Conservation (phyloP, 2,329 filamentous ascomycete species). For the Thelonectria discophora region DNA sequence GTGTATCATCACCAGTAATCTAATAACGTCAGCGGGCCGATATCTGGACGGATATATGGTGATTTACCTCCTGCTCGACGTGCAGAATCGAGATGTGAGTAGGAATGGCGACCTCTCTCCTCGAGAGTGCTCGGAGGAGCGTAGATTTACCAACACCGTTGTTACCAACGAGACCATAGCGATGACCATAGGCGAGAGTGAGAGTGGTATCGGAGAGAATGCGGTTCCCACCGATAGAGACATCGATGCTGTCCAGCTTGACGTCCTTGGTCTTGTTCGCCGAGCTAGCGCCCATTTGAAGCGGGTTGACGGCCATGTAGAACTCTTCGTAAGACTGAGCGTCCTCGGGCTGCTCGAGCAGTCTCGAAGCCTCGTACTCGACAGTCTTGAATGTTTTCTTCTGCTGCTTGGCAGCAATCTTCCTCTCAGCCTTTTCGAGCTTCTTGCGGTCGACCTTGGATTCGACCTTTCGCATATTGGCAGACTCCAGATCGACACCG, state of each 20-base stretch:
- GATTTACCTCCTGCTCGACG: conserved; percentile 90
- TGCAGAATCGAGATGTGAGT: conserved; percentile 98
- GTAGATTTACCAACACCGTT: conserved; percentile 99
- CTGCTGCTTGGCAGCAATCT: conserved; percentile 97
- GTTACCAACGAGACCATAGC: conserved; percentile 97
- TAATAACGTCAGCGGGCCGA: conserved; percentile 48
- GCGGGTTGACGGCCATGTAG: conserved; percentile 98
- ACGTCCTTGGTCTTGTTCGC: conserved; percentile 97
- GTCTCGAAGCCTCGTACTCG: conserved; percentile 92
- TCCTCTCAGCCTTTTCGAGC: conserved; percentile 96
- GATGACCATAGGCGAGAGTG: conserved; percentile 88
- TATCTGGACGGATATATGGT: not conserved
- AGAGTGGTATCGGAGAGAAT: conserved; percentile 92
- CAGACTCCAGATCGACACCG: conserved; percentile 91
- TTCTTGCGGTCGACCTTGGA: conserved; percentile 99
- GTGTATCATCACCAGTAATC: conserved; percentile 95
- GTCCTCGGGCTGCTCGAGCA: conserved; percentile 84
- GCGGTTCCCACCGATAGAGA: conserved; percentile 86
- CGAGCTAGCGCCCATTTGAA: conserved; percentile 79
- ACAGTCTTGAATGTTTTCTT: conserved; percentile 99
- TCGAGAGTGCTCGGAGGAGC: conserved; percentile 88
- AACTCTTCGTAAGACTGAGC: conserved; percentile 98
- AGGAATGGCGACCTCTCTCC: conserved; percentile 92
- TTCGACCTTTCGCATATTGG: conserved; percentile 92
- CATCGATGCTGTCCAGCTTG: conserved; percentile 95